Conservation (phyloP, 1,284 basidiomycete genomes). For the Agroathelia rolfsii region DNA sequence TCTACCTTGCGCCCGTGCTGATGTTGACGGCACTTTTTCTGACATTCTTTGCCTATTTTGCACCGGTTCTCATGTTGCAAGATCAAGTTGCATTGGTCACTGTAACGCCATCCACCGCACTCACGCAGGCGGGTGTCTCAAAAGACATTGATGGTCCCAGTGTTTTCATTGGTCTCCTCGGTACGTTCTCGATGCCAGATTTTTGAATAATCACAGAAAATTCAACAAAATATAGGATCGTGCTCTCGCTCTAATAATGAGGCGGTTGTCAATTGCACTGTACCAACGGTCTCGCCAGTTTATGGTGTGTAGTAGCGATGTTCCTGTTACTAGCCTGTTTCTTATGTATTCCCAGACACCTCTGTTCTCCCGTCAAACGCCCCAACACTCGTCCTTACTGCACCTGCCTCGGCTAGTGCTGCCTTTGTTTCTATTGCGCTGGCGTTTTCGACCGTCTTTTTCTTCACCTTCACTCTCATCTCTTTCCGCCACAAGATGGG, state of each 20-base stretch:
- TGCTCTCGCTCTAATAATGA: slow-evolving; percentile 47
- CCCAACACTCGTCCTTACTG: slow-evolving; percentile 44
- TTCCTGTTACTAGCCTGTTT: slow-evolving; percentile 1
- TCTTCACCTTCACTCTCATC: slow-evolving; percentile 54
- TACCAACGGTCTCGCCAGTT: slow-evolving; percentile 42
- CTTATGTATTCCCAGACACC: slow-evolving; percentile 36
- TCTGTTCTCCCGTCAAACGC: slow-evolving; percentile 47
- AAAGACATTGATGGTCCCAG: slow-evolving; percentile 58
- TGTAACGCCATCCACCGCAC: slow-evolving; percentile 45
- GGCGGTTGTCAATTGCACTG: slow-evolving; percentile 44
- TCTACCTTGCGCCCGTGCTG: slow-evolving; percentile 61
- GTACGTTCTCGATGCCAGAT: too few relatives aligned
- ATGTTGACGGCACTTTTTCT: slow-evolving; percentile 57
- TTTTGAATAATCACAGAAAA: not conserved
- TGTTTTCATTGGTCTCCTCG: slow-evolving; percentile 55
- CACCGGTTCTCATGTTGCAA: slow-evolving; percentile 51
- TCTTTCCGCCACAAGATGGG: slow-evolving; percentile 61
- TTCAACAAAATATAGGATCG: slow-evolving; percentile 39
- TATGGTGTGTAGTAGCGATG: slow-evolving; percentile 39
- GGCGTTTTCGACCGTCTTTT: slow-evolving; percentile 52
- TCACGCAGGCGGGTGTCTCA: slow-evolving; percentile 32
- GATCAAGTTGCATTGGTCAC: slow-evolving; percentile 54
- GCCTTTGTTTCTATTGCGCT: slow-evolving; percentile 57
- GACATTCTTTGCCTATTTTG: slow-evolving; percentile 52
- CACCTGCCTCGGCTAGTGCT: slow-evolving; percentile 53